Base-by-base conservation (phyloP, 345 rosid species). In the Gossypium rotundifolium region DNA sequence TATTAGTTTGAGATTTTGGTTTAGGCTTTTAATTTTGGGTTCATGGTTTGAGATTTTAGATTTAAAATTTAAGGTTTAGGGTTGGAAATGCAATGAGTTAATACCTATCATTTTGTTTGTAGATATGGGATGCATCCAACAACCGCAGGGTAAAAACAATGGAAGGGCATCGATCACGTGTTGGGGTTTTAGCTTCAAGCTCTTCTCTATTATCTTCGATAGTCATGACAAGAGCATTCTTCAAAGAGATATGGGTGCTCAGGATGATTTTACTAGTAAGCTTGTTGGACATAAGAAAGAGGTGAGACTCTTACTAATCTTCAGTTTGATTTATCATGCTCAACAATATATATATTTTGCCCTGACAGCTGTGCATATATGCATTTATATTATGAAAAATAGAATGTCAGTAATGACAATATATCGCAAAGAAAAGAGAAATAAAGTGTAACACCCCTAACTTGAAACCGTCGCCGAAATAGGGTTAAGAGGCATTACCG, bases 111-210 rank as follows among this genome's bases (percentile, higher is more conserved):
- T 51, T 68, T 44, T 16, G 64, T 76, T 4, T 72, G 55, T 77
- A 96, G 99, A 85, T 96, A 62, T 96, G 99, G 99, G 98, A 96
- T 87, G 91, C 89, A 55, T 78, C 90, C 55, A 87, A 85, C 76
- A 90, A 97, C 83, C 86, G 78, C 79, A 91, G 81, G 67, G 77
- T 91, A 54, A 88, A 98, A 84, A 87, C 93, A 63, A 90, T 96
- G 99, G 98, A 91, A 75, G 98, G 99, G 74, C 98, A 96, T 87
- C 85, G 93, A 44, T 77, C 88, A 67, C 90, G 97, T 71, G 95
- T 90, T 69, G 98, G 99, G 27, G 97, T 98, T 64, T 80, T 96
- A 75, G 96, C 99, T 27, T 96, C 97, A 97, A 91, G 97, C 76
- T 85, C 97, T 70, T 84, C 93, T 27, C 11, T 91, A 74, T 73